Evolutionary conservation across 371 early-diverging fungal genomes (phyloP), one percentile per base, ranked within the genome.

Genomic region (Rhizopus microsporus): DNA sequence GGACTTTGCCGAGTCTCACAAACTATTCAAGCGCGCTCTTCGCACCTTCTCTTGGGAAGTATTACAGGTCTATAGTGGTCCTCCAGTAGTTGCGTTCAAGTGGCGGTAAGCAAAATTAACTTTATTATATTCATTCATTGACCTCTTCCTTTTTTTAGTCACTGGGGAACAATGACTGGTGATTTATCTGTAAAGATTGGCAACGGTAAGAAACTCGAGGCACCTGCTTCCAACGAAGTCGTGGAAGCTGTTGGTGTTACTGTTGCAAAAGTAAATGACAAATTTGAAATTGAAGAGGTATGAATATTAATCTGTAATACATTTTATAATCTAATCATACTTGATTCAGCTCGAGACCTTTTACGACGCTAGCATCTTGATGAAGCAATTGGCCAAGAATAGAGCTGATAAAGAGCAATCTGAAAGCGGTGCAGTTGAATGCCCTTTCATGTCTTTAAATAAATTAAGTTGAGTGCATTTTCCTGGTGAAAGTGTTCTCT

Each of bases 31-130:
- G 69, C 76, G 77, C 45, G 62, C 69, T 31, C 63, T 80, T 45
- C 72, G 80, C 33, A 71, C 77, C 12, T 74, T 77, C 30, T 76
- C 78, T 31, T 81, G 79, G 79, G 78, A 81, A 65, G 77, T 76
- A 3, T 56, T 81, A n/a, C 63, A 76, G 45, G 79, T 78, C 7
- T 78, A 78, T 54, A 70, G 75, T 39, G 79, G 81, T 0, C 81
- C 81, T 16, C 81, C 81, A 31, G 62, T 56, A 30, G 77, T 80
- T 43, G 74, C 75, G 43, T 80, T 80, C 78, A 80, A 80, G 43
- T 80, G 81, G 81, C 71, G 68, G 65, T 67, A 64, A 49, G 37
- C 35, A 31, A 49, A 3, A 15, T 57, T 16, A 23, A 4, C 3
- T 15, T 43, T n/a, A 39, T 10, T 43, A 32, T 35, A 4, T 13